Conservation (phyloP, 176 grass and related monocot species). For the Leersia perrieri region DNA sequence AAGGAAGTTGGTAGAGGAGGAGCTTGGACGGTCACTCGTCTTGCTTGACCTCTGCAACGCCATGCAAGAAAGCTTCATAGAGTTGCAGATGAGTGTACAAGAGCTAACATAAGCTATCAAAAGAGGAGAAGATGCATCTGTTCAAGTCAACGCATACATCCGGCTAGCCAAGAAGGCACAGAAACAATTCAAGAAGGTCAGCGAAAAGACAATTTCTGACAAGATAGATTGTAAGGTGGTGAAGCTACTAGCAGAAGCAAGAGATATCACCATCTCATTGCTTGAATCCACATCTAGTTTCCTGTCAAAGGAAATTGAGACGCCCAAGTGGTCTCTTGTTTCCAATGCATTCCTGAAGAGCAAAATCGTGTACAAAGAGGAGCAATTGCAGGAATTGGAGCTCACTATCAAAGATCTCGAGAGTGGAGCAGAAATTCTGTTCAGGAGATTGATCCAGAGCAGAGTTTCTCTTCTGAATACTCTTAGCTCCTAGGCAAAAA, state of each 20-base stretch:
- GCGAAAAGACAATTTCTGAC: constrained; percentile 22
- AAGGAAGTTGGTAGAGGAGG: constrained; percentile 42
- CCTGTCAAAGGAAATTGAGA: constrained; percentile 32
- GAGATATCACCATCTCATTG: constrained; percentile 24
- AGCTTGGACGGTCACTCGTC: constrained; percentile 40
- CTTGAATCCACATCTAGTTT: constrained; percentile 20
- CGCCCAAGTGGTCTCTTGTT: constrained; percentile 31
- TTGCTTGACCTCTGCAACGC: constrained; percentile 46
- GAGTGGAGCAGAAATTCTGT: constrained; percentile 26
- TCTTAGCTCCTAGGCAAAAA: constrained; percentile 30
- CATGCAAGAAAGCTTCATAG: constrained; percentile 35
- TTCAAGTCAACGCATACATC: constrained; percentile 24
- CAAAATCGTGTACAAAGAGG: constrained; percentile 27
- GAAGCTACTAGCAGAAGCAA: constrained; percentile 34
- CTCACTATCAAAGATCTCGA: constrained; percentile 35
- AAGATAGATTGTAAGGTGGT: constrained; percentile 18
- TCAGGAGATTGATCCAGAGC: constrained; percentile 40
- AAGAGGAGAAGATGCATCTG: constrained; percentile 32
- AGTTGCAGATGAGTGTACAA: constrained; percentile 37
- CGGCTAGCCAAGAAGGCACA: constrained; percentile 26
- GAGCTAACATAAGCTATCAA: constrained; percentile 14
- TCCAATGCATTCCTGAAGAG: constrained; percentile 38
- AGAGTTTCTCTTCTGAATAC: constrained; percentile 56
- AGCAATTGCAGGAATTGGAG: constrained; percentile 44
- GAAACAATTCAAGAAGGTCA: constrained; percentile 41